Conservation (phyloP, 345 rosid genomes). For the Euphorbia tirucalli region DNA sequence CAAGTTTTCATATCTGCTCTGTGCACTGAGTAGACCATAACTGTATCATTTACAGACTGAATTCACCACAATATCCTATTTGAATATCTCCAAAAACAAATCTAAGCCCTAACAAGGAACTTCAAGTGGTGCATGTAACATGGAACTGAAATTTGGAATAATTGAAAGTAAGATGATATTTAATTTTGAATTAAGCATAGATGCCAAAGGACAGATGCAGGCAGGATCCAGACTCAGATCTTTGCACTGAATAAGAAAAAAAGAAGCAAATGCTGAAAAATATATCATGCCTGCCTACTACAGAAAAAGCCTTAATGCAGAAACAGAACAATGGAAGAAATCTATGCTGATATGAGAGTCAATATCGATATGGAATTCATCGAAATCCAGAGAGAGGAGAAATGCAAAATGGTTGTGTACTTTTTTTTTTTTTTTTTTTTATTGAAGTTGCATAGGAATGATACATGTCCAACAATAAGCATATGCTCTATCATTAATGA, state of each 20-base stretch:
- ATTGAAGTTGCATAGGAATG: slow-evolving; percentile 40
- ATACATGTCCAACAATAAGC: slow-evolving; percentile 46
- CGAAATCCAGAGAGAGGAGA: background rate
- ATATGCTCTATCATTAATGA: slow-evolving; percentile 39
- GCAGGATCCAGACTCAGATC: background rate
- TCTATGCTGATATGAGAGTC: background rate
- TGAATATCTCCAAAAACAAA: background rate
- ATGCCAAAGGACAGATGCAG: background rate
- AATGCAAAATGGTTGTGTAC: slow-evolving; percentile 21
- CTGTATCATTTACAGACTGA: background rate
- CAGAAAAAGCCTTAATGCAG: background rate
- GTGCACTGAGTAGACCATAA: background rate
- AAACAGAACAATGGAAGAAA: background rate
- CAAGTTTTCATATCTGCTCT: background rate
- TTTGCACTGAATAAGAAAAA: background rate
- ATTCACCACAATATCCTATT: background rate
- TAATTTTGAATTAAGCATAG: background rate
- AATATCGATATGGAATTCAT: background rate
- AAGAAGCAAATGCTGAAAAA: background rate
- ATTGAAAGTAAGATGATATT: background rate
- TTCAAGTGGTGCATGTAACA: background rate
- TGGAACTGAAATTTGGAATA: background rate
- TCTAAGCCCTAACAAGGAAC: background rate
- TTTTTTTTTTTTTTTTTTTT: slow-evolving; percentile 19
- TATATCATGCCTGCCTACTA: background rate